Evolutionary conservation across 305 asterid species (phyloP).

Genomic region (Ajuga reptans): DNA sequence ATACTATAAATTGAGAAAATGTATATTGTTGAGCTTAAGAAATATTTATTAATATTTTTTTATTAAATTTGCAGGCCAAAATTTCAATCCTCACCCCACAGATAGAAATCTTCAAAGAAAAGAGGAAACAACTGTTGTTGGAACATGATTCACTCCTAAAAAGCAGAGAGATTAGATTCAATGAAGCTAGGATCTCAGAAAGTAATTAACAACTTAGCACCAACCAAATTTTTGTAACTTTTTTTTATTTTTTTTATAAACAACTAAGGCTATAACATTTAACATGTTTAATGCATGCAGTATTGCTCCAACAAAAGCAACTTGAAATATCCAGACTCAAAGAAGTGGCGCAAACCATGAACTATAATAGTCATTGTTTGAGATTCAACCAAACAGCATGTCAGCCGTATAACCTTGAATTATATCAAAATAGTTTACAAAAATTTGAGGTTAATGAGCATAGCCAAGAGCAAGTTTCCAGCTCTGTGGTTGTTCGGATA

Average conservation of each 20-base stretch:
- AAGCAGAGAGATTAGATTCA: not conserved
- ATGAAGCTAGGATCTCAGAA: not conserved
- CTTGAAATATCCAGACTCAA: conserved; percentile 20
- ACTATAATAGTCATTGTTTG: too few relatives aligned
- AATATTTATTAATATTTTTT: too few relatives aligned
- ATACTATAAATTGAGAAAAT: too few relatives aligned
- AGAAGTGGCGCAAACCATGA: not conserved
- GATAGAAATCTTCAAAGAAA: conserved; percentile 8
- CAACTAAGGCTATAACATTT: not conserved
- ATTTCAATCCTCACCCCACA: conserved; percentile 6
- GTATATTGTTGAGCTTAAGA: too few relatives aligned
- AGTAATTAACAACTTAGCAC: not conserved
- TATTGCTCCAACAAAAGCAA: conserved; percentile 16
- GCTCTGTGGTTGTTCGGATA: not conserved
- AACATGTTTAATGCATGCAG: conserved; percentile 9
- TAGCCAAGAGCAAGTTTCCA: not conserved
- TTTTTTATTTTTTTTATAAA: too few relatives aligned
- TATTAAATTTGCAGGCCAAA: conserved; percentile 14
- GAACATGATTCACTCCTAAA: conserved; percentile 10
- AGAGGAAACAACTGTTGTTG: not conserved
- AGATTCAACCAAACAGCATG: not conserved
- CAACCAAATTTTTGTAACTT: too few relatives aligned
- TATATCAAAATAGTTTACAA: not conserved
- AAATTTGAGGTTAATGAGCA: not conserved
- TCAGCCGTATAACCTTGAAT: not conserved